Base-by-base conservation (phyloP, 768 basidiomycete genomes). In the Mycena vitilis region DNA sequence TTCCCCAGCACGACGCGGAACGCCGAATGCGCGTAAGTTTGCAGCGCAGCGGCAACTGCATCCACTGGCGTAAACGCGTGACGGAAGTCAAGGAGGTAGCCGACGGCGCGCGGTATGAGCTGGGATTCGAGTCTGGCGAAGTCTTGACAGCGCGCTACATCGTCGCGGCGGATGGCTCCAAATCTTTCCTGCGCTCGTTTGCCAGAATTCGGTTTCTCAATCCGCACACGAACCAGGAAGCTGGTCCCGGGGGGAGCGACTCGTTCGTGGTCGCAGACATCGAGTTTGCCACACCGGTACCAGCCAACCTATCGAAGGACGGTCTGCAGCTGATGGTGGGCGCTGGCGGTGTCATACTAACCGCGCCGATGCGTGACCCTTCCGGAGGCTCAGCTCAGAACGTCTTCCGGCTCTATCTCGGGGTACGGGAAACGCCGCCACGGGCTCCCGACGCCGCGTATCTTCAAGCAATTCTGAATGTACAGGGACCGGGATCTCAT, bases 101-200 rank as follows among this genome's bases (percentile, higher is more conserved):
- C 38, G 55, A 59, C 40, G 71, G 69, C 9, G n/a, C 78, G 10
- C 77, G 80, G 38, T 63, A 37, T 40, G 37, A 42, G 15, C 83
- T 83, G 40, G 64, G 70, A 0, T 82, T 47, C 18, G 45, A 15
- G 45, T 47, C 45, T n/a, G 45, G 45, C 16, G 45, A 47, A 18
- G 45, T n/a, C 45, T n/a, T 47, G 45, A 47, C 70, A 1, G 73
- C 84, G 18, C 78, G 76, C 36, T 82, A 81, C 69, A 78, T 85
- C 9, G 71, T 86, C 36, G 84, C 83, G 16, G 84, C 84, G 6
- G 85, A 86, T 71, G 85, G 85, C 1, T 61, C 60, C 30, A 61
- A 61, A 66, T 79, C 10, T 78, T 68, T 54, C 84, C 82, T 10
- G 65, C 64, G 18, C 82, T 82, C 60, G 1, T 49, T 51, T 23